phyloP scores from a whole-genome alignment of 495 filamentous ascomycete genomes.

The Trichocladium uniseriatum region DNA sequence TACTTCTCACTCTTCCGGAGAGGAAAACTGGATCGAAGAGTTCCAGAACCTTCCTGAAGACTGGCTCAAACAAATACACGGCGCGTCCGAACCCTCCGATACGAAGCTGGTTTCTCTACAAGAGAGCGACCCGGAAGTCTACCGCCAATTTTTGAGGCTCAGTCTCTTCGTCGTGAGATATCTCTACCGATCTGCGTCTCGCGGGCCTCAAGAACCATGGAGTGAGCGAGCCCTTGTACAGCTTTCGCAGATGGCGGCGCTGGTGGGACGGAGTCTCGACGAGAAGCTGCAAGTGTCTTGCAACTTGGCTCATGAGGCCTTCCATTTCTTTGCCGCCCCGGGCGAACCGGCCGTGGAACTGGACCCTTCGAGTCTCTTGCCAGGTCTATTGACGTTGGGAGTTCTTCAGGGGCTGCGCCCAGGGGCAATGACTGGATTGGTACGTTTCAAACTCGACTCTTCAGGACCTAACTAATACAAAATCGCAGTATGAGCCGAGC shows the following conservation, averaged over 20 bases:
- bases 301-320: constrained; percentile 24
- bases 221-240: constrained; percentile 19
- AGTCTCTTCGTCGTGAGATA: constrained; percentile 16
- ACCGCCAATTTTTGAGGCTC: constrained; percentile 20
- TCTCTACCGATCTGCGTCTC: constrained; percentile 16
- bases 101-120: not conserved
- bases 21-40: constrained; percentile 20
- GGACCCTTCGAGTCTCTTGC: not conserved
- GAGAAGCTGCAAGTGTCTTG: constrained; percentile 22
- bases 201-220: constrained; percentile 11
- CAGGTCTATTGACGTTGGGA: constrained; percentile 29
- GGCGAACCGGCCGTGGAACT: not conserved
- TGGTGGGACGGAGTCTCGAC: constrained; percentile 20
- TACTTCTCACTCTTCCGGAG: constrained; percentile 1
- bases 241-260: constrained; percentile 22
- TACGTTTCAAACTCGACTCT: constrained; percentile 14
- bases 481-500: constrained; percentile 17
- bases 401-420: constrained; percentile 38
- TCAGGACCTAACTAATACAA: constrained; percentile 3
- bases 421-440: constrained; percentile 25
- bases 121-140: constrained; percentile 18
- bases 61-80: constrained; percentile 13
- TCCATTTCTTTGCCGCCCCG: constrained; percentile 23
- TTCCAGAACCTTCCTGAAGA: constrained; percentile 13
- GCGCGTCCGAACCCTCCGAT: not conserved